Percentiles rank a stretch among this genome's conserved stretches.
Conservation (phyloP, 2,329 filamentous ascomycete species). For the Chrysoporthe deuterocubensis region DNA sequence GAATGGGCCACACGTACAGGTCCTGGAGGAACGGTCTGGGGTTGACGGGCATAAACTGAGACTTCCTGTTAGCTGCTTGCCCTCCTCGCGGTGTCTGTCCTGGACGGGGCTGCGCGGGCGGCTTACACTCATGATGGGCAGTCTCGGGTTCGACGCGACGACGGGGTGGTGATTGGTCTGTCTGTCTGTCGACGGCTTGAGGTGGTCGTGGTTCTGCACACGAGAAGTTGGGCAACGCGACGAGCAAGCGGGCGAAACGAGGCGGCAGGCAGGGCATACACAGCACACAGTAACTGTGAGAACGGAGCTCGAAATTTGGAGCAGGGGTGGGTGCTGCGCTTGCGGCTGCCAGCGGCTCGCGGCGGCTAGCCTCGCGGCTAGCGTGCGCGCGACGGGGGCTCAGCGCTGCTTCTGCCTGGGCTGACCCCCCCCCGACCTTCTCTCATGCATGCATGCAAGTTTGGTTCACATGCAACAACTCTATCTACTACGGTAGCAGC, state of each 20-base stretch:
- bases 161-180: neutral
- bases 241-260: neutral
- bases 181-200: too few species aligned
- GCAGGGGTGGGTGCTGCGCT: neutral
- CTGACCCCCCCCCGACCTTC: too few species aligned
- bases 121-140: neutral
- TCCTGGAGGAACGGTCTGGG: constrained; percentile 95
- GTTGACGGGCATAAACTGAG: constrained; percentile 88
- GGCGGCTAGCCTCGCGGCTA: neutral
- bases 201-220: neutral
- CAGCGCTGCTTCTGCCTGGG: neutral
- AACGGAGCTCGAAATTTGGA: neutral
- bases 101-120: neutral
- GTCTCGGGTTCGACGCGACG: neutral
- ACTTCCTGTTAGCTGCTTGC: neutral
- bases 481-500: too few species aligned
- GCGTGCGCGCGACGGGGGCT: neutral
- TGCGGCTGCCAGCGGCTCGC: neutral
- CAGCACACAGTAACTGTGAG: too few species aligned
- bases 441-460: too few species aligned
- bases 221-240: neutral
- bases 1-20: constrained; percentile 62
- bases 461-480: too few species aligned
- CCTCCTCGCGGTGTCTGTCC: neutral
- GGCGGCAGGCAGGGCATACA: neutral